These are phyloP conservation scores for Microcyclosporella mali DNA, from an alignment of 2,329 filamentous ascomycete genomes.

Conservation along the genomic window DNA sequence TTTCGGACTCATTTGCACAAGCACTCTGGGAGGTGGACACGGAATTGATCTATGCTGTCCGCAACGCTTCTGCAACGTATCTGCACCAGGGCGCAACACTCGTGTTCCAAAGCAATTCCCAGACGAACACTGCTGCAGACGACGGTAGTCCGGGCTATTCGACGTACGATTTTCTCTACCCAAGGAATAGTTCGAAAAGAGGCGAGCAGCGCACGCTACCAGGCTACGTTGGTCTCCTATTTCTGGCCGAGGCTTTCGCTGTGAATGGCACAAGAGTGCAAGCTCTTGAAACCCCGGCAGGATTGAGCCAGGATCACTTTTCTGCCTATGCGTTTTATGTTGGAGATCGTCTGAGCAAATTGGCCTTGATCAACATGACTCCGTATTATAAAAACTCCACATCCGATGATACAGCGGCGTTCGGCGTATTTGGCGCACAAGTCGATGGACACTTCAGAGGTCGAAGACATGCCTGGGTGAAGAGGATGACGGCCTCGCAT, in stretches of 20 bases:
- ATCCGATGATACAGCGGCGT: constrained; percentile 16
- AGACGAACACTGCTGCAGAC: constrained; percentile 24
- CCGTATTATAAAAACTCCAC: constrained; percentile 28
- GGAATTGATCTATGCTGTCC: constrained; percentile 34
- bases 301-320: constrained; percentile 22
- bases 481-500: constrained; percentile 25
- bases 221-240: constrained; percentile 24
- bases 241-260: constrained; percentile 27
- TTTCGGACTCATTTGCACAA: constrained; percentile 39
- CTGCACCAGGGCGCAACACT: constrained; percentile 32
- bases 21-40: constrained; percentile 38
- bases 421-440: constrained; percentile 9
- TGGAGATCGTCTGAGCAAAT: constrained; percentile 20
- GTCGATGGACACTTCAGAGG: neutral
- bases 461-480: constrained; percentile 12
- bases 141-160: constrained; percentile 26
- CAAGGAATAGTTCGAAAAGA: constrained; percentile 18
- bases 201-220: constrained; percentile 24
- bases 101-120: constrained; percentile 26
- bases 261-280: constrained; percentile 19
- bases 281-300: constrained; percentile 18
- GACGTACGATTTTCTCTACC: constrained; percentile 27
- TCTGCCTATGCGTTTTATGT: constrained; percentile 25
- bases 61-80: constrained; percentile 35
- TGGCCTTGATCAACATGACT: constrained; percentile 26